Evolutionary conservation across 2,329 filamentous ascomycete genomes (phyloP).

Genomic region (Diaporthe ampelina): DNA sequence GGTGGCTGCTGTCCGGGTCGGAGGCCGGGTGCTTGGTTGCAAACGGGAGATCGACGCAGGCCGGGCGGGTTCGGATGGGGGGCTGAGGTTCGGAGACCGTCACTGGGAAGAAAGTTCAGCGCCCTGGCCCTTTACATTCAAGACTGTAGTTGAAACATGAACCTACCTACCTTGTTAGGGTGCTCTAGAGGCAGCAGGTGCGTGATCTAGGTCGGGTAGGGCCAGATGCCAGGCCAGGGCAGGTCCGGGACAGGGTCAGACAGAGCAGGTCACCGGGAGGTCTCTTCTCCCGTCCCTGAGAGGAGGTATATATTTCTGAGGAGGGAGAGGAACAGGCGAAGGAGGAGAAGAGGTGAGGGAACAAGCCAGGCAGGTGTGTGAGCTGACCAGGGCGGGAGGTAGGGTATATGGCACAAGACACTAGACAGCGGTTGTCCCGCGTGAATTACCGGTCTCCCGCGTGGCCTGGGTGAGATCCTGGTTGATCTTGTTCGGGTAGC

Average conservation of each 20-base stretch:
- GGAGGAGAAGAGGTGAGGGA: constrained; percentile 4
- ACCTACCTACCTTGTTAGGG: neutral
- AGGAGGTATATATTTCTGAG: neutral
- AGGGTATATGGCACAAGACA: constrained; percentile 27
- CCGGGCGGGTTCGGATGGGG: constrained; percentile 7
- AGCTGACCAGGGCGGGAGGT: neutral
- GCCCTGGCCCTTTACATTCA: neutral
- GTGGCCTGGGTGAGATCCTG: constrained; percentile 26
- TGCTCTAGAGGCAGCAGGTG: constrained; percentile 1
- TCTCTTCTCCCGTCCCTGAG: constrained; percentile 11
- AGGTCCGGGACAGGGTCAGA: neutral
- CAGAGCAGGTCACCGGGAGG: constrained; percentile 11
- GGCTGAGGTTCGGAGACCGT: constrained; percentile 25
- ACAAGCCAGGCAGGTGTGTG: neutral
- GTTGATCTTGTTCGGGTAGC: constrained; percentile 29
- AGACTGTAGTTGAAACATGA: neutral
- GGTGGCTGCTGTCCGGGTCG: constrained; percentile 35
- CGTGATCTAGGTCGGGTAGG: constrained; percentile 3
- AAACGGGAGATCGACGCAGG: constrained; percentile 24
- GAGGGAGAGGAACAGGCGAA: neutral
- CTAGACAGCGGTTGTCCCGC: constrained; percentile 18
- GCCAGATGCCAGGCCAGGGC: constrained; percentile 25
- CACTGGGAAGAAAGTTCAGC: constrained; percentile 24
- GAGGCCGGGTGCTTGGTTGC: constrained; percentile 21
- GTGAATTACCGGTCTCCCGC: constrained; percentile 29